Base-by-base conservation (phyloP, 2,329 filamentous ascomycete species). In the Lizonia empirigonia region DNA sequence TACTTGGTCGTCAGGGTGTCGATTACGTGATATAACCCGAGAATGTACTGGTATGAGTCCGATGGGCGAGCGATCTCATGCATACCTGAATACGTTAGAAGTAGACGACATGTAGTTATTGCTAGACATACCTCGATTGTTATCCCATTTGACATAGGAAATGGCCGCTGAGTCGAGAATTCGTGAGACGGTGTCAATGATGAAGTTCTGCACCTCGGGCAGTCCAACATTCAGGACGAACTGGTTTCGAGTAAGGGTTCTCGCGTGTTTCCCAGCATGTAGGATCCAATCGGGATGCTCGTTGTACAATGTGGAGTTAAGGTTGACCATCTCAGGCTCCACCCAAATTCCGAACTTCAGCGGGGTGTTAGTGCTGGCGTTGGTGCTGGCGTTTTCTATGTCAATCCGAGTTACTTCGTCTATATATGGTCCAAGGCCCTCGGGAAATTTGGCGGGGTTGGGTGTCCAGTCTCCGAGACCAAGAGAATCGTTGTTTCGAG, bases 301-400 rank as follows among this genome's bases (percentile, higher is more conserved):
- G 1, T 77, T 67, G 63, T 87, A 88, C 2, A 88, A 74, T 2
- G 75, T 79, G 0, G 85, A 87, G 44, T 84, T 81, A 1, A 82
- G 80, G 49, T 84, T 86, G 40, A 87, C 80, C 85, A 88, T 88
- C 59, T 88, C 85, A 0, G 84, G 85, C 63, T 88, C 85, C 2
- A 88, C 77, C 85, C 85, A 88, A 3, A 88, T 76, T 13, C 85
- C 85, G 56, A 88, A 88, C 10, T 78, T 75, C 37, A 88, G 67
- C 2, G 79, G 75, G 0, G 74, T 71, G 0, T 77, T 75, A 0
- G 79, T 75, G 20, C 42, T 52, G 16, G 22, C 44, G 9, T 52
- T 52, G 3, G 49, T 47, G n/a, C 19, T 47, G 10, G 49, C 49
- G 23, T 81, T 78, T 2, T 76, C 68, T 0, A 78, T 77, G 3